Base-by-base conservation (phyloP, 1,139 yeast species). In the Saccharomycopsis hybrid region DNA sequence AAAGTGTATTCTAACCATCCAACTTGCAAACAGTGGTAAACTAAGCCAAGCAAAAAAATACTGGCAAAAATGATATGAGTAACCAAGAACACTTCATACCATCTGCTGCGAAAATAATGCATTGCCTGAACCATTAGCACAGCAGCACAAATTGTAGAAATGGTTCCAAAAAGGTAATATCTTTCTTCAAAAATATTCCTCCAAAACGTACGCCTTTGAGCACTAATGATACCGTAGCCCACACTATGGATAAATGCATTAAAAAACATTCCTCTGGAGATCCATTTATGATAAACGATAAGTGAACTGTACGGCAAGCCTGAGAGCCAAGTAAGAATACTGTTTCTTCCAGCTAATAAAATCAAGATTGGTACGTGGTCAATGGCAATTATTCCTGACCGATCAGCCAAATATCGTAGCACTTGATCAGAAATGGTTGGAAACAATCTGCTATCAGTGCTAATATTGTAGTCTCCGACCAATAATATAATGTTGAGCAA, bases 301-400 rank as follows among this genome's bases (percentile, higher is more conserved):
- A 83, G 81, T 44, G 85, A 73, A 2, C 80, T 68, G 57, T 74
- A 76, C 28, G 77, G 70, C 83, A 88, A 80, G 43, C 88, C 85
- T 3, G 87, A 79, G 41, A 80, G 47, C 71, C 76, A 73, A 57
- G 78, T 78, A 58, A 85, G 64, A 46, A 83, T 65, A 61, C 84
- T 85, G 62, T 85, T 85, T 66, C 87, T 70, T 18, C 85, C 84
- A 5, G 82, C 79, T 60, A 81, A 78, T 44, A 81, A 62, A 9
- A 79, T 66, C 41, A 77, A 59, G 4, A 74, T 51, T 2, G 87
- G 86, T 49, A 78, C 63, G 52, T 75, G 67, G 50, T 72, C 71
- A 44, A 74, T 59, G 4, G 75, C 68, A 52, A 78, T 59, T 24
- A 76, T 63, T 28, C 84, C 87, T 1, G 82, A 63, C 63, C 94